Evolutionary conservation across 805 yeast genomes (phyloP), one percentile per base, ranked within the genome.

Genomic region (Metschnikowia hibisci): DNA sequence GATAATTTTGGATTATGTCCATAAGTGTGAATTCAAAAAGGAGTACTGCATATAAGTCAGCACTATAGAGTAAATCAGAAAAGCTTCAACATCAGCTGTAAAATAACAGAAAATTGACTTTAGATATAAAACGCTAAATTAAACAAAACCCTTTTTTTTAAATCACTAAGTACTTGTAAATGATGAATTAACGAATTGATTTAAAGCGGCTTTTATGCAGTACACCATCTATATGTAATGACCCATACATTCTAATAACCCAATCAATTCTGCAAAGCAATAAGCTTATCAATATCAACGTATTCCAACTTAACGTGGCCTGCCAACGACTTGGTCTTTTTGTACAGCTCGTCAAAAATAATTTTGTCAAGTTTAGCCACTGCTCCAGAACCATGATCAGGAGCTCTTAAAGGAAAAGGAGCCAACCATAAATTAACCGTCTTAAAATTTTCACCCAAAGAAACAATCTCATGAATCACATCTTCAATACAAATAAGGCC

Each of bases 401-500:
- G 91, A 28, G 81, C 73, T 49, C 75, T 81, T 55, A 86, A 71
- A 54, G 74, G 69, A 68, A 86, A 84, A 30, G 95, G 93, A 46
- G 76, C 72, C 55, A 86, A 60, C 73, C 87, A 85, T 53, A 72
- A 69, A 46, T 76, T 69, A 45, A 80, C 78, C 23, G 64, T 64
- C 54, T 80, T 78, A 69, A 86, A 86, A 48, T 74, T 66, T 20
- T 79, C 87, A 14, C 88, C 85, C 53, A 84, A 56, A 13, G 80
- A 61, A 15, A 69, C 71, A 42, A 86, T 72, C 64, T 85, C 91
- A 57, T 82, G 87, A 42, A 86, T 77, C 44, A 86, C 71, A 64
- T 86, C 95, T 67, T 86, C 93, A 14, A 84, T 76, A 77, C 95
- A 86, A 50, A 86, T 80, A 47, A 83, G 68, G 23, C 91, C 89